Conservation (phyloP, 1,284 basidiomycete genomes). For the Puccinia triticina region DNA sequence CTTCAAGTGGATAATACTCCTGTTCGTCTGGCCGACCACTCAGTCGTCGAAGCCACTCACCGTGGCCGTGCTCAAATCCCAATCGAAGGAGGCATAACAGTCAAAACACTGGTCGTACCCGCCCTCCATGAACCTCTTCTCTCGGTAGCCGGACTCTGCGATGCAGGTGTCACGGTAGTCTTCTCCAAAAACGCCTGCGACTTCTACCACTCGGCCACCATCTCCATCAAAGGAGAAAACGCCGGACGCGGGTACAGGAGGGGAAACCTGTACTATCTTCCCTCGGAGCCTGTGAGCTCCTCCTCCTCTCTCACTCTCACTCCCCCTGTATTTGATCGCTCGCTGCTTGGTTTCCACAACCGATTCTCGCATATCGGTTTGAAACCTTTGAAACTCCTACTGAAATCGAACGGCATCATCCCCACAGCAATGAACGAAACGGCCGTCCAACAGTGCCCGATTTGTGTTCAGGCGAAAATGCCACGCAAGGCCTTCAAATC, state of each 20-base stretch:
- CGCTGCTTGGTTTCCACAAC: not conserved
- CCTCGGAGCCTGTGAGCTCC: not conserved
- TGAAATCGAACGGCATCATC: not conserved
- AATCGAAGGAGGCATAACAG: not conserved
- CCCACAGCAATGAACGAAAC: not conserved
- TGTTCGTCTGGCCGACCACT: not conserved
- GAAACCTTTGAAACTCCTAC: not conserved
- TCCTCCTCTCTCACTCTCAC: not conserved
- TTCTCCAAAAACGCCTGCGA: not conserved
- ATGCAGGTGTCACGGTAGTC: not conserved
- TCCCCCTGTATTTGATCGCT: not conserved
- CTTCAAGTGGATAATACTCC: not conserved
- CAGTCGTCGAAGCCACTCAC: not conserved
- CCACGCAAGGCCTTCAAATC: not conserved
- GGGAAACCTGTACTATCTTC: slow-evolving; percentile 1
- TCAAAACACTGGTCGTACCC: not conserved
- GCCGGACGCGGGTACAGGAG: not conserved
- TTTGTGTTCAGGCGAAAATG: slow-evolving; percentile 13
- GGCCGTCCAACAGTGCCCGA: slow-evolving; percentile 5
- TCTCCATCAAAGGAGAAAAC: too few relatives aligned
- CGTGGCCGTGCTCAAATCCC: not conserved
- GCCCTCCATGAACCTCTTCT: not conserved
- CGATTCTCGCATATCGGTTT: not conserved
- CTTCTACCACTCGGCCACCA: not conserved
- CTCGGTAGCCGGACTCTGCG: not conserved